Percentiles rank a stretch among this genome's conserved stretches.
These are phyloP conservation scores for Teratosphaeria nubilosa DNA, from an alignment of 2,329 filamentous ascomycete species.

Conservation along the genomic window DNA sequence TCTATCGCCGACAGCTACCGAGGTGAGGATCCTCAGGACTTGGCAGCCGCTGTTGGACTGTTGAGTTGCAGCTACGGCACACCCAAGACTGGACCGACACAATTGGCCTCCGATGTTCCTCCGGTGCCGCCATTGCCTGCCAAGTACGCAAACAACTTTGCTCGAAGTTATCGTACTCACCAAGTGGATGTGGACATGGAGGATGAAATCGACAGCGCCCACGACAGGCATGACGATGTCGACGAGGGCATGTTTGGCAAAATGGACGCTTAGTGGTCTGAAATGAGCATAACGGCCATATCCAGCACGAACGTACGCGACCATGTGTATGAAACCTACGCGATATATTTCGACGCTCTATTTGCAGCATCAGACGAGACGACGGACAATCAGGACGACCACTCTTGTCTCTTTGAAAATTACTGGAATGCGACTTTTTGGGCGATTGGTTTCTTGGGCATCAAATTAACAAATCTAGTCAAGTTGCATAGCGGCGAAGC, in stretches of 20 bases:
- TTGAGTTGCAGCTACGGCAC: slow-evolving; percentile 88
- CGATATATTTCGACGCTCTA: slow-evolving; percentile 1
- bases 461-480: background rate
- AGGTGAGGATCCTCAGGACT: slow-evolving; percentile 73
- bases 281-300: background rate
- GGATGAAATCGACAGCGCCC: slow-evolving; percentile 38
- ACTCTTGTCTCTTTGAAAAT: background rate
- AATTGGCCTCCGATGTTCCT: slow-evolving; percentile 62
- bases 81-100: slow-evolving; percentile 53
- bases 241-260: slow-evolving; percentile 92
- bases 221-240: slow-evolving; percentile 64
- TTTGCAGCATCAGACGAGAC: background rate
- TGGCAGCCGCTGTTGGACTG: slow-evolving; percentile 82
- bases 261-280: slow-evolving; percentile 70
- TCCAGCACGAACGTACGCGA: background rate
- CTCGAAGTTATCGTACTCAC: slow-evolving; percentile 13
- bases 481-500: slow-evolving; percentile 5
- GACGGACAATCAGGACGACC: background rate
- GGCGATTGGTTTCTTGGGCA: background rate
- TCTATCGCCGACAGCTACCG: slow-evolving; percentile 56
- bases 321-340: background rate
- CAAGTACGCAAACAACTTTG: slow-evolving; percentile 52
- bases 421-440: background rate
- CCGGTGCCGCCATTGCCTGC: slow-evolving; percentile 80
- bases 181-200: slow-evolving; percentile 40